Conservation (phyloP, 1,284 basidiomycete genomes). For the Exobasidium cylindrosporum region DNA sequence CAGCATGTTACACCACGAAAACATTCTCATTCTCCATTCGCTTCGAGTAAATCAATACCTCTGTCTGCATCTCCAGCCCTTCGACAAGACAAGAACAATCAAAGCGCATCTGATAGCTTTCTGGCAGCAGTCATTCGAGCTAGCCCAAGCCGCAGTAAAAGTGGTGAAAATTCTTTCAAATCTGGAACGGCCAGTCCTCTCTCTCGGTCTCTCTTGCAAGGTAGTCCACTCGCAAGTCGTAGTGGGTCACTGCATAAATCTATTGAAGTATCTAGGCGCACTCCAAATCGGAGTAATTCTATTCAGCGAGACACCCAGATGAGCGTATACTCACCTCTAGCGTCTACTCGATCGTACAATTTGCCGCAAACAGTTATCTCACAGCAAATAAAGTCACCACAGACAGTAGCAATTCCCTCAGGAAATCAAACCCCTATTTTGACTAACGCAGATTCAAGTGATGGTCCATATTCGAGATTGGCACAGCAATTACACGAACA, state of each 20-base stretch:
- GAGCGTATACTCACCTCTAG: neutral
- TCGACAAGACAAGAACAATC: neutral
- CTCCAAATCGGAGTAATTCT: neutral
- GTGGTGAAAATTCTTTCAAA: neutral
- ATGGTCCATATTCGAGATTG: conserved; percentile 1
- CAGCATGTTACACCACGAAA: neutral
- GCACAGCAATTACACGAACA: neutral
- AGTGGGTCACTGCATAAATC: neutral
- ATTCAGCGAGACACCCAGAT: neutral
- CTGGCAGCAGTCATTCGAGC: neutral
- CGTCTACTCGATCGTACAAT: neutral
- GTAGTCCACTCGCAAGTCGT: neutral
- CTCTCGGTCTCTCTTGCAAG: neutral
- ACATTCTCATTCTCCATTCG: too few relatives aligned
- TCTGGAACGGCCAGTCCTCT: neutral
- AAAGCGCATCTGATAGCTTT: neutral
- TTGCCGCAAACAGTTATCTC: neutral
- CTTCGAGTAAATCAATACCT: neutral
- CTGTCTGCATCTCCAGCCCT: neutral
- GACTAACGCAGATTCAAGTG: neutral
- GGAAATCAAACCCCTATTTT: neutral
- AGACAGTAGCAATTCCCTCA: neutral
- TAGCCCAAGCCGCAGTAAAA: neutral
- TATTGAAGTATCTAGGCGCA: neutral
- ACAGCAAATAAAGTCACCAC: neutral